Evolutionary conservation across 495 filamentous ascomycete species (phyloP).

Genomic region (Penicillium robsamsonii): DNA sequence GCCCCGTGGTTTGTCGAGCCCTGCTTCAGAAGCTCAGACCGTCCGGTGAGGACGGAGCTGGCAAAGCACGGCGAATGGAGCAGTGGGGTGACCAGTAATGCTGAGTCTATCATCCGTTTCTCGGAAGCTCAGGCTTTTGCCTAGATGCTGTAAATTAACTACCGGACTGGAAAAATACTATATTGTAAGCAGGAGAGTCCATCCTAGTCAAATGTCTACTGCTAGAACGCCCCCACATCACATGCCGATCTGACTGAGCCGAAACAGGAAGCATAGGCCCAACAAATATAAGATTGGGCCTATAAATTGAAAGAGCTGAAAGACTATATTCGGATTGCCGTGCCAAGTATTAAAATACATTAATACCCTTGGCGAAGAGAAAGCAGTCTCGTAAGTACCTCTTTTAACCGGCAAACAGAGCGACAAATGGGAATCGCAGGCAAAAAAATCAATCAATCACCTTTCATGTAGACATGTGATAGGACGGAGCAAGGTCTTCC

Average conservation of each 20-base stretch:
- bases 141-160: slow-evolving; percentile 1
- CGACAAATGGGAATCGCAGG: slow-evolving; percentile 1
- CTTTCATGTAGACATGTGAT: slow-evolving; percentile 7
- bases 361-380: background rate
- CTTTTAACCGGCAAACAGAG: background rate
- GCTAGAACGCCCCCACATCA: slow-evolving; percentile 3
- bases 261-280: background rate
- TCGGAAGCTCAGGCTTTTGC: slow-evolving; percentile 63
- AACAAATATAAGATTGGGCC: background rate
- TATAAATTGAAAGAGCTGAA: background rate
- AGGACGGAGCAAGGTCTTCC: slow-evolving; percentile 10
- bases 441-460: background rate
- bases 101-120: slow-evolving; percentile 39
- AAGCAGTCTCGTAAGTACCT: background rate
- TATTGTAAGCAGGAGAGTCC: background rate
- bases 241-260: slow-evolving; percentile 1
- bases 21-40: slow-evolving; percentile 41
- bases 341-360: background rate
- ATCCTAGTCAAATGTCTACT: background rate
- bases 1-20: slow-evolving; percentile 34
- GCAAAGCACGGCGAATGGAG: slow-evolving; percentile 31
- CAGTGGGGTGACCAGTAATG: slow-evolving; percentile 36
- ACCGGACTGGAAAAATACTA: too few relatives aligned
- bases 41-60: slow-evolving; percentile 21
- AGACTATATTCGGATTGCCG: background rate